These are phyloP conservation scores for Teratosphaeria destructans DNA, from an alignment of 2,329 filamentous ascomycete species.

Conservation along the genomic window DNA sequence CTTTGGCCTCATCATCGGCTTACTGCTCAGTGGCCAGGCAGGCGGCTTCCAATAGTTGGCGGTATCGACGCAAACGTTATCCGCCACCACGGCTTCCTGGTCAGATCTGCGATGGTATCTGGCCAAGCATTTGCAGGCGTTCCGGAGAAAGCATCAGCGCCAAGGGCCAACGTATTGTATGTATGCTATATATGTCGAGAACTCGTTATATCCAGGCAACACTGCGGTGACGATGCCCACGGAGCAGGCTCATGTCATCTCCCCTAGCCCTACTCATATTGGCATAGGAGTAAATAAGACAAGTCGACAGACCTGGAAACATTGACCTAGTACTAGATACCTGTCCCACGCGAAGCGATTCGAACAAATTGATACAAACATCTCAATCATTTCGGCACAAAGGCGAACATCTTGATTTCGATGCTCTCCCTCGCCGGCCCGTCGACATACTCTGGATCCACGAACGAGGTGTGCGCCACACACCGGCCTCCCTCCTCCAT, in stretches of 20 bases:
- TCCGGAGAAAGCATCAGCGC: not conserved
- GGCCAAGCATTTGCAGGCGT: not conserved
- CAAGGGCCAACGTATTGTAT: not conserved
- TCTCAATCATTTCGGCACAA: not conserved
- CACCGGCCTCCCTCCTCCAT: not conserved
- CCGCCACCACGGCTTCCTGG: not conserved
- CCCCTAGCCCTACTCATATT: not conserved
- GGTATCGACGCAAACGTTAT: not conserved
- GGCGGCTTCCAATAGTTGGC: not conserved
- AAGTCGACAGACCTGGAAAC: too few relatives aligned
- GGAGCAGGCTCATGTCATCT: not conserved
- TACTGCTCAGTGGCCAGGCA: constrained; percentile 79
- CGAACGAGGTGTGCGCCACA: not conserved
- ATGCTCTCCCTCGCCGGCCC: not conserved
- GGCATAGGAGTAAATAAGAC: not conserved
- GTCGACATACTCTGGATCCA: not conserved
- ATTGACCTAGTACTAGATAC: too few relatives aligned
- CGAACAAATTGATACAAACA: too few relatives aligned
- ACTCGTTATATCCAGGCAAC: not conserved
- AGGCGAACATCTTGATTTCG: not conserved
- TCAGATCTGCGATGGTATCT: not conserved
- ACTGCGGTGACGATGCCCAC: not conserved
- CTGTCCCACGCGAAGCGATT: too few relatives aligned
- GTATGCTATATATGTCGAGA: not conserved
- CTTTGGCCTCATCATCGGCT: constrained; percentile 89